Base-by-base conservation (phyloP, 164 flowering plant genomes). In the Vitis rupestris region DNA sequence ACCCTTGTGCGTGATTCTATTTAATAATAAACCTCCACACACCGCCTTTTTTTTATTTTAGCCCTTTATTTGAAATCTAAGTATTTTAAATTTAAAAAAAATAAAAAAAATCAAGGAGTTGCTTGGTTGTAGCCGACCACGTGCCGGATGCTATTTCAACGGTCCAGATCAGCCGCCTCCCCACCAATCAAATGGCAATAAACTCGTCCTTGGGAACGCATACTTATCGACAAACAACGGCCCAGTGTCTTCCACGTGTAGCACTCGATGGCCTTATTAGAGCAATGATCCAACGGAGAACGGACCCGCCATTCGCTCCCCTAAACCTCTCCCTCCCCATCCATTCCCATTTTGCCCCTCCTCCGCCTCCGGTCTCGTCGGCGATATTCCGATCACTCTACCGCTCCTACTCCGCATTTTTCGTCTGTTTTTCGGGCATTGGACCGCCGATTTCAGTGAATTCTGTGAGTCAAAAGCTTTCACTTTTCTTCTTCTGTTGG, bases 151-250 rank as follows among this genome's bases (percentile, higher is more conserved):
- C 67, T 19, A 48, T 65, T 63, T 61, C 59, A 19, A 69, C 71
- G 73, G 73, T 48, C 13, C 47, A 52, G 69, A 72, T 51, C 54
- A 29, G 9, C 37, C 59, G 9, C 2, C 9, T 4, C 23, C 14
- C 17, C 50, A 14, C 65, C 57, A n/a, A 76, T 64, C 63, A 52
- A 9, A 55, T 17, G 74, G 71, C 29, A 16, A 3, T 4, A 17
- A 47, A 48, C 10, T 29, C 57, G 9, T 31, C 69, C 37, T 37
- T 49, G 54, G 16, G 6, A 74, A 7, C 30, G 8, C 59, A 31
- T 63, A 37, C 74, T 74, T 74, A 77, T 74, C 80, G 58, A 29
- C 60, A 61, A 77, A 48, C 59, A 66, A 77, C 77, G 76, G 80
- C 51, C 29, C 50, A 61, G 13, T 48, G 1, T 7, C 60, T 13